Percentiles rank a stretch among this genome's conserved stretches.
phyloP scores from a whole-genome alignment of 2,329 filamentous ascomycete genomes.

The Claviceps maximensis region DNA sequence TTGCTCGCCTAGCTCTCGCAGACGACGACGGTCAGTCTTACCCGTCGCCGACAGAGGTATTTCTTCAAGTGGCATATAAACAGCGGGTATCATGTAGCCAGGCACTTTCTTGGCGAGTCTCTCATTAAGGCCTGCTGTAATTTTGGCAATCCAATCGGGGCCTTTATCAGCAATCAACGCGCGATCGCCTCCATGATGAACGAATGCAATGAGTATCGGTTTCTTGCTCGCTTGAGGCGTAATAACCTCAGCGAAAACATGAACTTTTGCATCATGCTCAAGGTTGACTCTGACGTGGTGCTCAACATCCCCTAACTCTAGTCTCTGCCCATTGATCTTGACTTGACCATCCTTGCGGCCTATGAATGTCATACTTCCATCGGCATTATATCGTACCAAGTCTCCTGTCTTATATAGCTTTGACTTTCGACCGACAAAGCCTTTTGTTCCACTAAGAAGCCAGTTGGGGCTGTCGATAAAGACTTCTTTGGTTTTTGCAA shows the following conservation, averaged over 20 bases:
- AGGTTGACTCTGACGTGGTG: constrained; percentile 1
- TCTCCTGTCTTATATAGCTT: constrained; percentile 34
- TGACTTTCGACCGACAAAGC: constrained; percentile 1
- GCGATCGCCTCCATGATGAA: neutral
- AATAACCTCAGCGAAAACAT: constrained; percentile 1
- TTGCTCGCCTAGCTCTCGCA: constrained; percentile 2
- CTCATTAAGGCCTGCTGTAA: neutral
- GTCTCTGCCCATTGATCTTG: constrained; percentile 39
- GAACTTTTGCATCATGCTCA: neutral
- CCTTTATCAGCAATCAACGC: neutral
- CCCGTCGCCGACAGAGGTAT: constrained; percentile 7
- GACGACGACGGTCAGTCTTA: constrained; percentile 8
- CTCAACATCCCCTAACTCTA: constrained; percentile 26
- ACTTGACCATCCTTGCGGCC: constrained; percentile 41
- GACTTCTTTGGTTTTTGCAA: constrained; percentile 27
- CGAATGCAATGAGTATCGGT: neutral
- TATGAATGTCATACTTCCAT: constrained; percentile 24
- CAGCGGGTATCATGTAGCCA: constrained; percentile 10
- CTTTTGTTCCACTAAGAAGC: constrained; percentile 3
- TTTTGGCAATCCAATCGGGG: neutral
- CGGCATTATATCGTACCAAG: constrained; percentile 25
- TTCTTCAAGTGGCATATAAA: constrained; percentile 7
- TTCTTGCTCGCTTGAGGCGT: neutral
- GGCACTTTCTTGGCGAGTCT: constrained; percentile 8
- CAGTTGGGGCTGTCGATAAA: constrained; percentile 28